Evolutionary conservation across 352 stramenopile genomes (phyloP).

Genomic region (Globisporangium recalcitrans): DNA sequence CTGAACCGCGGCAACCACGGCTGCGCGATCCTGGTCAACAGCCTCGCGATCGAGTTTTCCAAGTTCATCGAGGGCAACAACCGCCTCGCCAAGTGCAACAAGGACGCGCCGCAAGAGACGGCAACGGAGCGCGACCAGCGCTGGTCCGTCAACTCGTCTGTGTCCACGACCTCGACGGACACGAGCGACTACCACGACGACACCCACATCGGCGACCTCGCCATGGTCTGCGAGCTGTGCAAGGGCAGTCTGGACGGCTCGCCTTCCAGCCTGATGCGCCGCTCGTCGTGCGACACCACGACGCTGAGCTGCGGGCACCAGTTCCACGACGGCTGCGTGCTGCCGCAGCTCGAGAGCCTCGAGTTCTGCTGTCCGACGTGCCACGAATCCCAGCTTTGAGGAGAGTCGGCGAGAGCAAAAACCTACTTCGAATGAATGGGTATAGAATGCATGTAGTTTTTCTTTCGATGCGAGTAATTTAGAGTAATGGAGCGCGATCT

Average conservation of each 20-base stretch:
- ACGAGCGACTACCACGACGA: slow-evolving; percentile 7
- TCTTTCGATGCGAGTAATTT: neutral
- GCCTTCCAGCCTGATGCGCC: neutral
- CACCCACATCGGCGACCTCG: neutral
- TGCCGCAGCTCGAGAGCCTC: slow-evolving; percentile 10
- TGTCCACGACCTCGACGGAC: slow-evolving; percentile 10
- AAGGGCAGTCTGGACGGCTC: neutral
- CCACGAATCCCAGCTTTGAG: neutral
- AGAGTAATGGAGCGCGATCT: neutral
- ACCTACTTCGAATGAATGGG: neutral
- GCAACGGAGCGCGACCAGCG: neutral
- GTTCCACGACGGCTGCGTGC: slow-evolving; percentile 21
- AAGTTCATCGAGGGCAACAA: slow-evolving; percentile 14
- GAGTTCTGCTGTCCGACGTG: neutral
- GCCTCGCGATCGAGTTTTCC: slow-evolving; percentile 24
- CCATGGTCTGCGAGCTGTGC: slow-evolving; percentile 1
- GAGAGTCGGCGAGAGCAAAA: neutral
- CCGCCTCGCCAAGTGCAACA: neutral
- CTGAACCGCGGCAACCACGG: slow-evolving; percentile 34
- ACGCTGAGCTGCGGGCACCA: slow-evolving; percentile 19
- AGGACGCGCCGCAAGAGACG: neutral
- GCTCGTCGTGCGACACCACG: slow-evolving; percentile 10
- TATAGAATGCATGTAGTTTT: neutral
- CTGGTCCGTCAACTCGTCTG: slow-evolving; percentile 6
- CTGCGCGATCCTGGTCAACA: slow-evolving; percentile 27